Conservation (phyloP, 2,329 filamentous ascomycete species). For the Juglanconis oblonga region DNA sequence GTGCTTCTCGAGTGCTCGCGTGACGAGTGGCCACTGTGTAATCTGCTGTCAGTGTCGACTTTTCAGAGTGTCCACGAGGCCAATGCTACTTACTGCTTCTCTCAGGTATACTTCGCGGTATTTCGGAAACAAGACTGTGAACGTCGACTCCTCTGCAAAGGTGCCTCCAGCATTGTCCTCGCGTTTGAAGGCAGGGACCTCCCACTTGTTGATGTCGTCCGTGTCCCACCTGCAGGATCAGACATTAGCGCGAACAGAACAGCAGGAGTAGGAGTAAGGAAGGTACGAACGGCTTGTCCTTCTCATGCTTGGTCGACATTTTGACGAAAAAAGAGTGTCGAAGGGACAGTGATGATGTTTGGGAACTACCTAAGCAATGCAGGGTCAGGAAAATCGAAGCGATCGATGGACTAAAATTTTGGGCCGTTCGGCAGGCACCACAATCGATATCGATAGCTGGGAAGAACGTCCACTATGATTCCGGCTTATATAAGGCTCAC, state of each 20-base stretch:
- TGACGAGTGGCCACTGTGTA: conserved; percentile 78
- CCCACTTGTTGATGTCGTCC: conserved; percentile 97
- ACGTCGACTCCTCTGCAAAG: conserved; percentile 91
- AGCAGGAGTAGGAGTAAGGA: too few species aligned
- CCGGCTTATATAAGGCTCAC: neutral
- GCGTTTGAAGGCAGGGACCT: conserved; percentile 80
- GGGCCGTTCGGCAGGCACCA: neutral
- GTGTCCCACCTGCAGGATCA: conserved; percentile 66
- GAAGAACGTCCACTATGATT: neutral
- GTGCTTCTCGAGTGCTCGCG: conserved; percentile 77
- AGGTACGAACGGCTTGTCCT: conserved; percentile 65
- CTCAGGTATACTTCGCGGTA: conserved; percentile 94
- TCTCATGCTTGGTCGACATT: conserved; percentile 88
- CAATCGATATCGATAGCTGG: neutral
- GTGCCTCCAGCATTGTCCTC: conserved; percentile 82
- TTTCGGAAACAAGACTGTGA: conserved; percentile 85
- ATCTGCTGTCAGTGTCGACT: conserved; percentile 11
- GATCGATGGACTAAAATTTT: conserved; percentile 3
- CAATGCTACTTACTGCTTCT: conserved; percentile 50
- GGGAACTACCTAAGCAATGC: neutral
- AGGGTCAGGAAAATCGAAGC: neutral
- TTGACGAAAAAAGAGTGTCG: conserved; percentile 5
- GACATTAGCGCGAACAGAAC: neutral
- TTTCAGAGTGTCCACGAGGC: neutral
- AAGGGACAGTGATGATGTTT: neutral